Evolutionary conservation across 2,329 filamentous ascomycete genomes (phyloP).

Genomic region (Ceratocystis alfenasii): DNA sequence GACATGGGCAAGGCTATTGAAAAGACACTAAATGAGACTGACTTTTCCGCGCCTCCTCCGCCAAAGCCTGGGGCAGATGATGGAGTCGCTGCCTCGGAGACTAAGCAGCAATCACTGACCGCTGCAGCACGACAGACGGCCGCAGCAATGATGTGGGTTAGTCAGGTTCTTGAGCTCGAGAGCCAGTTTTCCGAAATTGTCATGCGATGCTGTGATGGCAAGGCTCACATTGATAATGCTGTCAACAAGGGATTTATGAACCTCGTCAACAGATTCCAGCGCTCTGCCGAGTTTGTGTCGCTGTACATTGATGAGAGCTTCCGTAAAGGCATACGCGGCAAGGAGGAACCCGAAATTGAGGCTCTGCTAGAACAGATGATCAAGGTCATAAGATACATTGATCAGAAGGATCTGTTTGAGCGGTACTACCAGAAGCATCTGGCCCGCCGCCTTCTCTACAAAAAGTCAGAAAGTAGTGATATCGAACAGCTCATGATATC

Average conservation of each 20-base stretch:
- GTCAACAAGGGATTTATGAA: constrained; percentile 79
- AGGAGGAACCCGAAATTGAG: constrained; percentile 79
- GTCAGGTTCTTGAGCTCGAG: constrained; percentile 75
- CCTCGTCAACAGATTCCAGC: constrained; percentile 82
- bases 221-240: constrained; percentile 67
- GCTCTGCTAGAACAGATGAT: constrained; percentile 78
- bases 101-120: neutral
- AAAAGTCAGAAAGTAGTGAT: constrained; percentile 80
- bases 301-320: constrained; percentile 95
- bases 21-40: constrained; percentile 45
- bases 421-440: constrained; percentile 97
- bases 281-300: constrained; percentile 84
- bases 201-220: constrained; percentile 57
- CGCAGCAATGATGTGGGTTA: constrained; percentile 88
- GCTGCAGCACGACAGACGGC: constrained; percentile 66
- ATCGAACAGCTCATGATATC: constrained; percentile 92
- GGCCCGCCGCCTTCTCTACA: constrained; percentile 72
- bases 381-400: constrained; percentile 71
- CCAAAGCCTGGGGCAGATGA: constrained; percentile 29
- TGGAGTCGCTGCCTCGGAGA: constrained; percentile 31
- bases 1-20: constrained; percentile 78
- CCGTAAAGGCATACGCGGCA: constrained; percentile 85
- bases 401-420: constrained; percentile 90
- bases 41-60: constrained; percentile 35
- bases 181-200: constrained; percentile 79